Percentiles rank a stretch among this genome's conserved stretches.
phyloP scores from a whole-genome alignment of 805 yeast species.

The Wickerhamiella qilinensis region DNA sequence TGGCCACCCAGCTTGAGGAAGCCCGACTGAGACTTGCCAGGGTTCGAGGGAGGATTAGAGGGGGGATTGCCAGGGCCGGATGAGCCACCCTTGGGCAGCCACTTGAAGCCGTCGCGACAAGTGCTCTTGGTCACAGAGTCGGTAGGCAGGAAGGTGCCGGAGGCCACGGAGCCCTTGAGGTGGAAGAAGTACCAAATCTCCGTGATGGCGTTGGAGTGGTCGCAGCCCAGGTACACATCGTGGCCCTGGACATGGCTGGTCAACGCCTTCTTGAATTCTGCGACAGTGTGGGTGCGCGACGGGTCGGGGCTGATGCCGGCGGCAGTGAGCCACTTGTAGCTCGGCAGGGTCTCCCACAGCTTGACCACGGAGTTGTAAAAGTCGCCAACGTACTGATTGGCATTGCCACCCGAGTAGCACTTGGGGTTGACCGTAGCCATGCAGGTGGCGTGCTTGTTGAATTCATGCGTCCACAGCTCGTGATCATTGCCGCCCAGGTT shows the following conservation, averaged over 20 bases:
- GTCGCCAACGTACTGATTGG: conserved; percentile 39
- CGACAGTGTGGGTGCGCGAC: conserved; percentile 37
- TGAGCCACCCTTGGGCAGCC: conserved; percentile 45
- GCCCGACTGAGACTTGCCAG: conserved; percentile 6
- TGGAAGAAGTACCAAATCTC: conserved; percentile 73
- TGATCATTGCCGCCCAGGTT: conserved; percentile 54
- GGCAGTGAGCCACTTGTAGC: conserved; percentile 45
- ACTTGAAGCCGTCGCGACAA: conserved; percentile 65
- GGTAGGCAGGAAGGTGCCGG: conserved; percentile 48
- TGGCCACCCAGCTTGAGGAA: conserved; percentile 32
- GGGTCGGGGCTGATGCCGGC: conserved; percentile 60
- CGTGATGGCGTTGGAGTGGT: conserved; percentile 32
- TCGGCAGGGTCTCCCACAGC: conserved; percentile 43
- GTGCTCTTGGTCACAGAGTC: conserved; percentile 34
- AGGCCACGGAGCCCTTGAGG: conserved; percentile 53
- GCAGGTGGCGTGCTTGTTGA: conserved; percentile 89
- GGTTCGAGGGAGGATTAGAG: background rate
- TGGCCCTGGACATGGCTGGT: conserved; percentile 29
- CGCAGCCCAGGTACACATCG: conserved; percentile 43
- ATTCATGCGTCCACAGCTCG: conserved; percentile 76
- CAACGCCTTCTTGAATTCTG: conserved; percentile 22
- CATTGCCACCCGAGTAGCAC: conserved; percentile 35
- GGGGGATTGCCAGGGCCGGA: conserved; percentile 16
- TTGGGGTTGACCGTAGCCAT: conserved; percentile 59
- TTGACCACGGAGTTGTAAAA: conserved; percentile 47